Evolutionary conservation across 768 basidiomycete species (phyloP).

Genomic region (Udeniomyces megalosporus): DNA sequence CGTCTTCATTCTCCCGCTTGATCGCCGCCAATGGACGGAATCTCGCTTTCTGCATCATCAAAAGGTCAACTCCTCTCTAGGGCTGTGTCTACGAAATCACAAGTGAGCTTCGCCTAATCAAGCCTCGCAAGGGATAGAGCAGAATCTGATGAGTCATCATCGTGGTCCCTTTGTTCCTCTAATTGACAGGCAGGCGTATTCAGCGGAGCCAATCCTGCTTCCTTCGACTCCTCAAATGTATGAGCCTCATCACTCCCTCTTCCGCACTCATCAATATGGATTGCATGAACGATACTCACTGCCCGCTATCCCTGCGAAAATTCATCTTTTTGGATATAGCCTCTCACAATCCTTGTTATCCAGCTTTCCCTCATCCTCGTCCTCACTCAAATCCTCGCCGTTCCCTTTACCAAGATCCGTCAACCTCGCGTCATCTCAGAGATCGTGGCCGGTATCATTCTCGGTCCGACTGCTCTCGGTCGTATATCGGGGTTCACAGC

Average conservation of each 20-base stretch:
- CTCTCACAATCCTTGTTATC: conserved; percentile 23
- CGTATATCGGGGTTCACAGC: conserved; percentile 61
- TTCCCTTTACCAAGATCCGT: conserved; percentile 48
- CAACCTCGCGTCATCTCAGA: conserved; percentile 92
- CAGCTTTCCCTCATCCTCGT: conserved; percentile 56
- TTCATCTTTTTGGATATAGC: conserved; percentile 8
- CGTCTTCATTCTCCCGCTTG: no score
- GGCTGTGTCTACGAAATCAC: no score
- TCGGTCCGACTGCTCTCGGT: conserved; percentile 46
- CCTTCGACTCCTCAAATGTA: conserved; percentile 49
- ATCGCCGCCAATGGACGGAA: no score
- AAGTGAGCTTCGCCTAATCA: no score
- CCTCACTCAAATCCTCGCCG: conserved; percentile 56
- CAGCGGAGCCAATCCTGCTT: conserved; percentile 53
- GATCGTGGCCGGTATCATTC: conserved; percentile 72
- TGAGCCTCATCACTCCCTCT: conserved; percentile 25
- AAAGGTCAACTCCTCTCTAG: no score
- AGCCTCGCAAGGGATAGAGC: no score
- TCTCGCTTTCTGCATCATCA: no score
- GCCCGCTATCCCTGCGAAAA: no score
- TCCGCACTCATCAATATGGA: no score
- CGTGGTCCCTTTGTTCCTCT: no score
- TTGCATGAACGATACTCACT: no score
- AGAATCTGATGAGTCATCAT: no score
- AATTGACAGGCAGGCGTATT: conserved; percentile 39